Evolutionary conservation across 2,329 filamentous ascomycete species (phyloP), one percentile per base, ranked within the genome.

Genomic region (Helotiales sp.): DNA sequence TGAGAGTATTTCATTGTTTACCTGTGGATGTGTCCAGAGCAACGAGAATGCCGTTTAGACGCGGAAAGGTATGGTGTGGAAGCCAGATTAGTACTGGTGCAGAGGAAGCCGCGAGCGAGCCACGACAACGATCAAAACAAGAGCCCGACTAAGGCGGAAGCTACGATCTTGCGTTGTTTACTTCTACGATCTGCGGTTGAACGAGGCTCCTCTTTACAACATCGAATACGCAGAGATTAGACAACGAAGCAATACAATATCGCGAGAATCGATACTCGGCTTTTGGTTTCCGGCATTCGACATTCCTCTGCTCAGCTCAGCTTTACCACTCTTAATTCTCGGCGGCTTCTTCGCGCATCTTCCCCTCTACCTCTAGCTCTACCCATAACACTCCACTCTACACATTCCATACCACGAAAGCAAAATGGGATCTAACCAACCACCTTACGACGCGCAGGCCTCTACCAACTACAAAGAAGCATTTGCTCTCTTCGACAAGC

Each of bases 401-500:
- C n/a, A n/a, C n/a, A n/a, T n/a, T n/a, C n/a, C n/a, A n/a, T n/a
- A n/a, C n/a, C n/a, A n/a, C n/a, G n/a, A n/a, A n/a, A n/a, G n/a
- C n/a, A 47, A 48, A 31, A 48, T 48, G 46, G 27, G 25, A 31
- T 30, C 46, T 48, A 48, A 48, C 29, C 13, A 30, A 4, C 2
- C 46, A 17, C 46, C 66, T 30, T 68, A 70, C 66, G 69, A 71
- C 52, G 61, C 76, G 47, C 83, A 88, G 85, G 85, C 85, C 75
- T 87, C 83, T 62, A 98, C 93, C 80, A 98, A 99, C 88, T 99
- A 98, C 91, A 98, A 98, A 83, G 95, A 99, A 88, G 95, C 95
- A 69, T 99, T 99, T 79, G 93, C 93, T 71, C 90, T 99, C 75
- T 99, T 98, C 82, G 95, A 99, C 84, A 98, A 97, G 87, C 93